A percentile compares a stretch with the other conserved stretches of the same genome.
Evolutionary conservation across 2,329 filamentous ascomycete species (phyloP).

Genomic region (Fusarium domesticum): DNA sequence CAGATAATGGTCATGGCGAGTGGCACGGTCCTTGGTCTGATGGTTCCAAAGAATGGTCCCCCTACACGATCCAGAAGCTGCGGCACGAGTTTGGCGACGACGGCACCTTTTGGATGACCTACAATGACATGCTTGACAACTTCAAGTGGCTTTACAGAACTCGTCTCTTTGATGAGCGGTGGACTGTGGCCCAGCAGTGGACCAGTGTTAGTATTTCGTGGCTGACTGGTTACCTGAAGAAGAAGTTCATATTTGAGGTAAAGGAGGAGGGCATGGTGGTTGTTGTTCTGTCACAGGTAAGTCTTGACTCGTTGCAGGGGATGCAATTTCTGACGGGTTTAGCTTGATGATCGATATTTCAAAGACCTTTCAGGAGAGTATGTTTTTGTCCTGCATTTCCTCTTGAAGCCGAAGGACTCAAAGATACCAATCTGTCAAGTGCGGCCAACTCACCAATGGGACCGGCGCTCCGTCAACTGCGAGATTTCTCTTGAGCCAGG

Average conservation of each 20-base stretch:
- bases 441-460: slow-evolving; percentile 27
- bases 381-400: slow-evolving; percentile 41
- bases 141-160: slow-evolving; percentile 46
- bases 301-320: background rate
- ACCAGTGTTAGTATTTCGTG: slow-evolving; percentile 42
- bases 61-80: slow-evolving; percentile 66
- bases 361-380: slow-evolving; percentile 45
- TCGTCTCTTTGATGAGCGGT: slow-evolving; percentile 44
- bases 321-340: slow-evolving; percentile 5
- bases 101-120: slow-evolving; percentile 52
- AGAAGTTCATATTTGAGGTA: slow-evolving; percentile 43
- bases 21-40: slow-evolving; percentile 74
- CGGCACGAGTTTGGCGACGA: slow-evolving; percentile 67
- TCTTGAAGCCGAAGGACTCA: slow-evolving; percentile 32
- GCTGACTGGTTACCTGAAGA: slow-evolving; percentile 44
- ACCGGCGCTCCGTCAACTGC: slow-evolving; percentile 65
- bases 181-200: slow-evolving; percentile 47
- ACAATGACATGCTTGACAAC: slow-evolving; percentile 43
- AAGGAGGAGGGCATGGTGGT: slow-evolving; percentile 42
- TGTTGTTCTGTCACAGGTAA: slow-evolving; percentile 41
- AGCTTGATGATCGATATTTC: slow-evolving; percentile 48
- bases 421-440: slow-evolving; percentile 21
- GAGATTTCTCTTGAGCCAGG: slow-evolving; percentile 69
- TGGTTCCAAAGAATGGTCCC: slow-evolving; percentile 70
- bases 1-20: slow-evolving; percentile 45